Evolutionary conservation across 805 yeast genomes (phyloP).

Genomic region (Saturnispora besseyi): DNA sequence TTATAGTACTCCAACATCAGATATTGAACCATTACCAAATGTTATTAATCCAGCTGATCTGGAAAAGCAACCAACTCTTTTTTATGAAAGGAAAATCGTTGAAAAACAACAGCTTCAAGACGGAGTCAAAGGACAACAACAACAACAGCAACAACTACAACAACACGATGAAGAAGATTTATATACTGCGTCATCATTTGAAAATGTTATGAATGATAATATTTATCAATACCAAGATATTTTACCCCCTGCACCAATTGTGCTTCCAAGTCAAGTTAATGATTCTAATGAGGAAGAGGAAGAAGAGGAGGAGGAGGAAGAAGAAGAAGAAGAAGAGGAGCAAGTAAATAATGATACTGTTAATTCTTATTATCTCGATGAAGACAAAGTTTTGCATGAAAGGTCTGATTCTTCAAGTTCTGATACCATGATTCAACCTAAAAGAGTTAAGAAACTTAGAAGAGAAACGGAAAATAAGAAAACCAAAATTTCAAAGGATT

Average conservation of each 20-base stretch:
- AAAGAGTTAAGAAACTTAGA: constrained; percentile 6
- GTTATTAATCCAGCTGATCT: constrained; percentile 11
- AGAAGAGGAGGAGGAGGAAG: neutral
- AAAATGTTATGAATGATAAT: constrained; percentile 9
- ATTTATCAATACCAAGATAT: constrained; percentile 3
- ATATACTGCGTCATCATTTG: constrained; percentile 23
- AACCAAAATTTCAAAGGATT: constrained; percentile 1
- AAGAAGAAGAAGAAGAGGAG: neutral
- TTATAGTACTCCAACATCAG: constrained; percentile 3
- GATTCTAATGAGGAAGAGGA: neutral
- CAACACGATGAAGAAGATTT: constrained; percentile 19
- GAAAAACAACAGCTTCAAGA: neutral
- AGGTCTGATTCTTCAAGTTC: constrained; percentile 6
- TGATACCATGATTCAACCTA: neutral
- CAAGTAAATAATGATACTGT: neutral
- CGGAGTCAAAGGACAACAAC: neutral
- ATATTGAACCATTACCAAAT: constrained; percentile 6
- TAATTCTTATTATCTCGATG: neutral
- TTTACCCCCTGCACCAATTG: constrained; percentile 14
- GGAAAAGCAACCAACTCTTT: constrained; percentile 5
- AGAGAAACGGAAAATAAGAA: constrained; percentile 1
- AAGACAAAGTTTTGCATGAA: constrained; percentile 1
- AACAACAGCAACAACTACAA: neutral
- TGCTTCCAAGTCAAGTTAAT: constrained; percentile 6
- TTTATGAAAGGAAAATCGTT: neutral